A percentile compares a stretch with the other conserved stretches of the same genome.
phyloP scores from a whole-genome alignment of 1,284 basidiomycete species.

The Xanthoconium separans region DNA sequence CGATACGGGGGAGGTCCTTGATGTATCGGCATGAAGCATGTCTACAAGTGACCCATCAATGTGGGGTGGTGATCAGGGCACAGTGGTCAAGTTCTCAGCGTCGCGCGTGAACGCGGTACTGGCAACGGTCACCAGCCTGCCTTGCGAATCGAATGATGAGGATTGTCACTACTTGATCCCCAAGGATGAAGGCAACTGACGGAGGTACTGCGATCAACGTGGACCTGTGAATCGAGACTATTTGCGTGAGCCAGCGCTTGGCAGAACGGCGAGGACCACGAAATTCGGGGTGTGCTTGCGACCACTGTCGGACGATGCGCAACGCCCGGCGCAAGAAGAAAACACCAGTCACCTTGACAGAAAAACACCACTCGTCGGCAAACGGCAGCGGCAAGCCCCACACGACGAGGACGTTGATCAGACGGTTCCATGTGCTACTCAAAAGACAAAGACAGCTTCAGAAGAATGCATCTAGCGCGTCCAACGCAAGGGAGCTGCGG shows the following conservation, averaged over 20 bases:
- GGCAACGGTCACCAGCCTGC: too few relatives aligned
- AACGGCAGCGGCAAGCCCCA: constrained; percentile 44
- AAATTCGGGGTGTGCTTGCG: too few relatives aligned
- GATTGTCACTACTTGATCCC: too few relatives aligned
- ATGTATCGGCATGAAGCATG: not conserved
- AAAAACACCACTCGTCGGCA: constrained; percentile 1
- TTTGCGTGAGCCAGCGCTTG: too few relatives aligned
- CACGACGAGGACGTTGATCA: constrained; percentile 62
- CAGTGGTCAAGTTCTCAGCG: not conserved
- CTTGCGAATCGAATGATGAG: too few relatives aligned
- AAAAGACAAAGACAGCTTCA: constrained; percentile 57
- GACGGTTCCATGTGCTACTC: constrained; percentile 66
- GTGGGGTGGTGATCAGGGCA: not conserved
- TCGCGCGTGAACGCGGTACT: too few relatives aligned
- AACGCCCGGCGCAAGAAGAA: constrained; percentile 48
- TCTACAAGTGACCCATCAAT: not conserved
- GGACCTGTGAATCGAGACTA: too few relatives aligned
- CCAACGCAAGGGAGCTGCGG: constrained; percentile 37
- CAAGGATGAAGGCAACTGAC: too few relatives aligned
- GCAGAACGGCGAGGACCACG: too few relatives aligned
- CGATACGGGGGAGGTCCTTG: too few relatives aligned
- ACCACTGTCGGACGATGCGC: constrained; percentile 32
- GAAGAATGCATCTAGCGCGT: constrained; percentile 18
- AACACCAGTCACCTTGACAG: constrained; percentile 35
- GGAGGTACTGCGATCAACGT: too few relatives aligned